Base-by-base conservation (phyloP, 129 eudicot species). In the Pulicaria dysenterica region DNA sequence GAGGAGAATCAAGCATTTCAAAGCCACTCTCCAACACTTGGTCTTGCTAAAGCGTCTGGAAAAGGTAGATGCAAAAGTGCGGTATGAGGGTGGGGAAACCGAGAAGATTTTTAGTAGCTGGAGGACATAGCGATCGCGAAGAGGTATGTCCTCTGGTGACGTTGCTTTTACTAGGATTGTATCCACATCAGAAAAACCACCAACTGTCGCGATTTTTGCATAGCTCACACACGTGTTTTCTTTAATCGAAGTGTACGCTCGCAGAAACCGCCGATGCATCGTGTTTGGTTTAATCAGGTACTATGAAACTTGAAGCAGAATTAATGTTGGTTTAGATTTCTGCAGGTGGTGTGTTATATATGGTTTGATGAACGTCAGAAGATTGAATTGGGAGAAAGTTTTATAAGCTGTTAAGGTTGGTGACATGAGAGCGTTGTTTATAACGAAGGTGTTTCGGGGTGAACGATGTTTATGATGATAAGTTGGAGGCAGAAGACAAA, bases 101-200 rank as follows among this genome's bases (percentile, higher is more conserved):
- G 80, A 54, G 63, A 90, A 90, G 5, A 87, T 68, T 16, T 90
- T 87, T 5, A 85, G 44, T 9, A 90, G 77, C 36, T 90, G 84
- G 43, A 75, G 87, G 61, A 90, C 79, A 39, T 90, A 90, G 48
- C 79, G 77, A 3, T 90, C 91, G 0, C 72, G 85, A 56, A 90
- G 75, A 11, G 96, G 94, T 3, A 81, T 64, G 75, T 87, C 94
- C 38, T 87, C 86, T 0, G 94, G 94, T 4, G 96, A 76, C 3
- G 96, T 90, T 11, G 96, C 96, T 31, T 90, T 90, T 1, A 85
- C 82, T 0, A 90, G 67, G n/a, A 83, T 58, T 3, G 73, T 66
- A 73, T 90, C 89, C 1, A 90, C 72, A 69, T 85, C 87, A 44
- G 91, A 87, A 40, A 83, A 85, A 6, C 96, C 96, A 54, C 94